Evolutionary conservation across 2,329 filamentous ascomycete species (phyloP), one percentile per base, ranked within the genome.

Genomic region (Ophiostoma triangulosporum): DNA sequence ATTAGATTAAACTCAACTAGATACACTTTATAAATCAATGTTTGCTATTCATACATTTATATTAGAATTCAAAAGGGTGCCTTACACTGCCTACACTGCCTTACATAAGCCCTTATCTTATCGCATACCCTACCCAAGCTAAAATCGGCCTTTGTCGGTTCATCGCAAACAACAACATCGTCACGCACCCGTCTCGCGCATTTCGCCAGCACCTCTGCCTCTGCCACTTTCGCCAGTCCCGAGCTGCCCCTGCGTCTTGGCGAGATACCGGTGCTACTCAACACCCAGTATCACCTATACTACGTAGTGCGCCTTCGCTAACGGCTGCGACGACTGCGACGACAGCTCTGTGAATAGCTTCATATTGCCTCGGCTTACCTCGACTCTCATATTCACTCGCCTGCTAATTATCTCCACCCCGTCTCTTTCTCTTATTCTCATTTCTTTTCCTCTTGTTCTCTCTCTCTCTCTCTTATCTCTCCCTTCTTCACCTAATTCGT

Each of bases 131-230:
- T 51, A 52, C 43, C 48, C 48, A 48, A 48, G 26, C 43, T 36
- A 46, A 24, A 55, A 52, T 49, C 53, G 53, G 53, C 53, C 53
- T 27, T 49, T 40, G 53, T 48, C 43, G 53, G 48, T 54, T 51
- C 53, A 51, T 9, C 31, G 26, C 20, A 27, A 8, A 54, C 48
- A 32, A 43, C 40, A 43, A 40, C 38, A 24, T 50, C 31, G 20
- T 33, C 29, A 26, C 48, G 11, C 17, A 22, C 9, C 22, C 22
- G 22, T 27, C 11, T 33, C 38, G 9, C 8, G 24, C 26, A 33
- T 33, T 8, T 11, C 38, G 38, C 11, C 38, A 4, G 15, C n/a
- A 31, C 35, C 15, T 36, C 35, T 36, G 15, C 15, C 26, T 11
- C 8, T n/a, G 15, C 4, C 26, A 17, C 35, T 15, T 9, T 26